Evolutionary conservation across 1,284 basidiomycete genomes (phyloP), one percentile per base, ranked within the genome.

Genomic region (Trichosporon asahii): DNA sequence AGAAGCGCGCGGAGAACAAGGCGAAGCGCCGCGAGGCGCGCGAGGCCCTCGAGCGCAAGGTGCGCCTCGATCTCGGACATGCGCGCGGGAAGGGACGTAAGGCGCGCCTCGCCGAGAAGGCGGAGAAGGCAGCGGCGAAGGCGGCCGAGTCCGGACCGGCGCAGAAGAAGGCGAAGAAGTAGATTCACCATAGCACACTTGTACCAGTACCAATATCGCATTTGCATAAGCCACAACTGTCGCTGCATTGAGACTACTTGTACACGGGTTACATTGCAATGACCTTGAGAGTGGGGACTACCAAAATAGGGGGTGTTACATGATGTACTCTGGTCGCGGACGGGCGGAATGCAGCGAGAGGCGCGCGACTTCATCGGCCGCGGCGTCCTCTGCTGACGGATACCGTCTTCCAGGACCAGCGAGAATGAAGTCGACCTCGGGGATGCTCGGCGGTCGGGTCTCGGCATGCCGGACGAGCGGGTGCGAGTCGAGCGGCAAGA

Each of bases 1-100:
- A 83, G 46, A 89, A 88, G 21, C 89, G 88, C 75, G 78, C 84
- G 60, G 82, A 80, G 75, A 83, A 76, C 66, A 81, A 79, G 72
- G 70, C 74, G 70, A 83, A 82, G 78, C 79, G 74, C 66, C 83
- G 77, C 72, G 78, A 79, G 57, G 72, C 73, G 66, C 75, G 75
- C 44, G 66, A 33, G 6, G 60, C 61, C 44, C 33, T 69, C n/a
- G 73, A 74, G 33, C 70, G 57, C 31, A 66, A 46, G 44, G 64
- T 67, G 2, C 64, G 64, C 11, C 35, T 40, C 4, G 69, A 70
- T 25, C 40, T 49, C n/a, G 44, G 57, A 9, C 27, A 61, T 6
- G 57, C 57, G 15, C 14, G 57, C 3, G 57, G 57, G 27, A 61
- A 61, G 27, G 57, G 57, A 2, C 27, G 57, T 6, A 31, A 61